These are phyloP conservation scores for Fusarium guadeloupense DNA, from an alignment of 2,329 filamentous ascomycete species.

Conservation along the genomic window DNA sequence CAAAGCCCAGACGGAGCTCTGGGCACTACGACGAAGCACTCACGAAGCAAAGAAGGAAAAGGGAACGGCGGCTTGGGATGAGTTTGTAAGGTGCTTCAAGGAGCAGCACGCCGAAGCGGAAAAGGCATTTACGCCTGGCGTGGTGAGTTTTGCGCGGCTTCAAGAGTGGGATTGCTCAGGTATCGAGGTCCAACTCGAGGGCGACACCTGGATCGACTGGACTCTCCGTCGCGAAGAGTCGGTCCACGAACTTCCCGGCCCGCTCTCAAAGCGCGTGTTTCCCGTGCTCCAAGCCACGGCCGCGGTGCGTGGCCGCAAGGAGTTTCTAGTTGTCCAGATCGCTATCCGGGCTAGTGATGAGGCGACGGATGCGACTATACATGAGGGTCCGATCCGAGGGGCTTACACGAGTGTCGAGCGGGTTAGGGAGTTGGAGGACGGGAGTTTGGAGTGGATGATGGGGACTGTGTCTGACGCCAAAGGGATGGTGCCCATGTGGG, in stretches of 20 bases:
- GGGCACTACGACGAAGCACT: conserved; percentile 70
- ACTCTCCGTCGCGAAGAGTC: conserved; percentile 68
- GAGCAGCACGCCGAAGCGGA: conserved; percentile 55
- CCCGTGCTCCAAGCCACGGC: conserved; percentile 70
- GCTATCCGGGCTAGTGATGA: conserved; percentile 53
- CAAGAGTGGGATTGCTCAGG: conserved; percentile 58
- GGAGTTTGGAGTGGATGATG: conserved; percentile 77
- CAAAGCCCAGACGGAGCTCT: conserved; percentile 59
- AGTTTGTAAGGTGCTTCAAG: conserved; percentile 70
- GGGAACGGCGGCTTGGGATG: conserved; percentile 69
- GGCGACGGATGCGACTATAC: conserved; percentile 50
- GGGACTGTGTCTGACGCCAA: conserved; percentile 77
- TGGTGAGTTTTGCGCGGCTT: conserved; percentile 48
- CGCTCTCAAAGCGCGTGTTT: conserved; percentile 72
- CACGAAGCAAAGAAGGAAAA: conserved; percentile 62
- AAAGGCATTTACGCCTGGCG: conserved; percentile 51
- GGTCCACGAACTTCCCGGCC: conserved; percentile 68
- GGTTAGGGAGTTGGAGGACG: conserved; percentile 56
- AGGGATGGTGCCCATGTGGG: conserved; percentile 70
- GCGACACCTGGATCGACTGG: conserved; percentile 57
- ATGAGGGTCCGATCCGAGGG: conserved; percentile 61
- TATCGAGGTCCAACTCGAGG: conserved; percentile 51
- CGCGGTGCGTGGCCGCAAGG: conserved; percentile 50
- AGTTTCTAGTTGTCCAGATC: conserved; percentile 68
- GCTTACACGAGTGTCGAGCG: conserved; percentile 73